Percentiles rank a stretch among this genome's conserved stretches.
Evolutionary conservation across 495 filamentous ascomycete genomes (phyloP).

Genomic region (Hypomontagnella monticulosa): DNA sequence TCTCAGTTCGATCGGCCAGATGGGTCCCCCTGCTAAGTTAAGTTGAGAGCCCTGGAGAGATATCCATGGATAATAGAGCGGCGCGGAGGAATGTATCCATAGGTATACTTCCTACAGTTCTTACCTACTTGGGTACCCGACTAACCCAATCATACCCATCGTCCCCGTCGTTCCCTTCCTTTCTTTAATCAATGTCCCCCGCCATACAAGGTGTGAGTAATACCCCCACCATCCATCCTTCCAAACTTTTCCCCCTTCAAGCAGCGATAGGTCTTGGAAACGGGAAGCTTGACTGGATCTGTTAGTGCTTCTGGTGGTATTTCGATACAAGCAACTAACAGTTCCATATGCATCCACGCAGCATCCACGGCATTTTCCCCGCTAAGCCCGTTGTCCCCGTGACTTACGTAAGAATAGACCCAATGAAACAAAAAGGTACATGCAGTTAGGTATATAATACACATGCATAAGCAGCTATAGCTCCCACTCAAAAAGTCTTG

Average conservation of each 20-base stretch:
- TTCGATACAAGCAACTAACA: background rate
- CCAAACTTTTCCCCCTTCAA: conserved; percentile 1
- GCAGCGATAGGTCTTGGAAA: conserved; percentile 3
- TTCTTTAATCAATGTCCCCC: conserved; percentile 10
- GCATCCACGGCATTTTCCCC: conserved; percentile 16
- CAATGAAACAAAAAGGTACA: no score
- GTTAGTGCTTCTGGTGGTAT: conserved; percentile 5
- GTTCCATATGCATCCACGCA: background rate
- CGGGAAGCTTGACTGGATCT: background rate
- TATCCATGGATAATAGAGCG: no score
- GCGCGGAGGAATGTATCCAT: no score
- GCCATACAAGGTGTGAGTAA: conserved; percentile 7
- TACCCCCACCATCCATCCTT: conserved; percentile 13
- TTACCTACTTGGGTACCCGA: conserved; percentile 1
- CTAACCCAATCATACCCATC: background rate
- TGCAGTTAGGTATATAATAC: no score
- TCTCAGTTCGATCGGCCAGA: no score
- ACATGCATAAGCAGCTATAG: no score
- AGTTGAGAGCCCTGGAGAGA: no score
- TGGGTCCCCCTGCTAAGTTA: no score
- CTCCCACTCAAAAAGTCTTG: no score
- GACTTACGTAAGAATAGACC: conserved; percentile 16
- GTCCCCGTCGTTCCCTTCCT: conserved; percentile 9
- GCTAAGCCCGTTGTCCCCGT: conserved; percentile 35
- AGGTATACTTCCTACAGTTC: conserved; percentile 1